Conservation (phyloP, 495 filamentous ascomycete genomes). For the Podospora pseudocomata region DNA sequence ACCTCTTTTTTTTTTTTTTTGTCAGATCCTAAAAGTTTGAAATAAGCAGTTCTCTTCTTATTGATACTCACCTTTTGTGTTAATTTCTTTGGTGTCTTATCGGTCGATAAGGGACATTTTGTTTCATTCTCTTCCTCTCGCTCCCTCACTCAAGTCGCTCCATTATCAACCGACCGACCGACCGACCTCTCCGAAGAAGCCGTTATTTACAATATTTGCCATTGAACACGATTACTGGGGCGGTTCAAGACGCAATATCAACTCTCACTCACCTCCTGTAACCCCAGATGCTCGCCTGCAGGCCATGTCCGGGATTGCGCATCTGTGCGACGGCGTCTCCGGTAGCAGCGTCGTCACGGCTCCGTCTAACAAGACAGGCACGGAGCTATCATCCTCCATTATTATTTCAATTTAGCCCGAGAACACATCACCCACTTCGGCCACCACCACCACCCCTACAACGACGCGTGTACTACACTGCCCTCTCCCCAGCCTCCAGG, state of each 20-base stretch:
- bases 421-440: slow-evolving; percentile 32
- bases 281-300: slow-evolving; percentile 7
- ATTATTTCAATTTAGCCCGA: slow-evolving; percentile 21
- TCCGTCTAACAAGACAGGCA: slow-evolving; percentile 20
- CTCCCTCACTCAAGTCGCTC: neutral
- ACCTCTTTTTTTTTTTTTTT: neutral
- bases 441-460: slow-evolving; percentile 11
- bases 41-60: neutral
- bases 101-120: neutral
- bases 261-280: neutral
- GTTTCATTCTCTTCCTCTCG: neutral
- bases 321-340: slow-evolving; percentile 30
- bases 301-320: slow-evolving; percentile 29
- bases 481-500: slow-evolving; percentile 20
- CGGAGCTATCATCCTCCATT: slow-evolving; percentile 19
- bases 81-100: neutral
- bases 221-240: no score
- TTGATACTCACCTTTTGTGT: neutral
- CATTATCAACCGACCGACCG: neutral
- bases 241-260: no score
- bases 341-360: slow-evolving; percentile 17
- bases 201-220: neutral
- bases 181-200: neutral
- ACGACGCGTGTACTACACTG: slow-evolving; percentile 33
- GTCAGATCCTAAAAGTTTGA: neutral